phyloP scores from a whole-genome alignment of 371 early-diverging fungal species.

The Mortierella sp. region DNA sequence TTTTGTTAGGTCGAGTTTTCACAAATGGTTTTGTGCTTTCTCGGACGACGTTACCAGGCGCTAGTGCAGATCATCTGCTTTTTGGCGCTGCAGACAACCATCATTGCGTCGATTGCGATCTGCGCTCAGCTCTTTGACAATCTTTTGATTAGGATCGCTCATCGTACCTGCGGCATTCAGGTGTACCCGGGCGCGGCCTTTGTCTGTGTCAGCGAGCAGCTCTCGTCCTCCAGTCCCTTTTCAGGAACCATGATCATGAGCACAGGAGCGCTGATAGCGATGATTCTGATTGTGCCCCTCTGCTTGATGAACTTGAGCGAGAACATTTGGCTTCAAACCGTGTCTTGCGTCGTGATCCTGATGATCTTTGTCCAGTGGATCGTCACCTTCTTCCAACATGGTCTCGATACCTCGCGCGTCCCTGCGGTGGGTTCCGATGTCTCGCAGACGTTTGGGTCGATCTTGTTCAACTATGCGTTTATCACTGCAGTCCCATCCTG shows the following conservation, averaged over 20 bases:
- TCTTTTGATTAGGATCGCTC: conserved; percentile 51
- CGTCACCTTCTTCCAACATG: conserved; percentile 64
- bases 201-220: conserved; percentile 36
- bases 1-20: conserved; percentile 65
- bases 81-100: conserved; percentile 70
- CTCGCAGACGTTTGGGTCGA: conserved; percentile 68
- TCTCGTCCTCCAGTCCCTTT: conserved; percentile 59
- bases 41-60: conserved; percentile 67
- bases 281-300: conserved; percentile 65
- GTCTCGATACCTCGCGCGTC: conserved; percentile 64
- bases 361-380: conserved; percentile 68
- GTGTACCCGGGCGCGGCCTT: conserved; percentile 36
- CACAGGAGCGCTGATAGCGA: conserved; percentile 64
- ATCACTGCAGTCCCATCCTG: conserved; percentile 75
- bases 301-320: conserved; percentile 69
- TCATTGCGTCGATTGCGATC: conserved; percentile 71
- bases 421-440: conserved; percentile 59
- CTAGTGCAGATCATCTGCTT: conserved; percentile 66
- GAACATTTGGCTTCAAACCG: conserved; percentile 68
- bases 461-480: conserved; percentile 73
- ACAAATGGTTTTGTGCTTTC: conserved; percentile 66
- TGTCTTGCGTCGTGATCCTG: conserved; percentile 61
- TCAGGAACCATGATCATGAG: conserved; percentile 63
- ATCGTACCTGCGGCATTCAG: conserved; percentile 58
- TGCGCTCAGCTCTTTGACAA: conserved; percentile 70